A percentile compares a stretch with the other conserved stretches of the same genome.
phyloP scores from a whole-genome alignment of 306 rosid genomes.

The Malus sieversii region DNA sequence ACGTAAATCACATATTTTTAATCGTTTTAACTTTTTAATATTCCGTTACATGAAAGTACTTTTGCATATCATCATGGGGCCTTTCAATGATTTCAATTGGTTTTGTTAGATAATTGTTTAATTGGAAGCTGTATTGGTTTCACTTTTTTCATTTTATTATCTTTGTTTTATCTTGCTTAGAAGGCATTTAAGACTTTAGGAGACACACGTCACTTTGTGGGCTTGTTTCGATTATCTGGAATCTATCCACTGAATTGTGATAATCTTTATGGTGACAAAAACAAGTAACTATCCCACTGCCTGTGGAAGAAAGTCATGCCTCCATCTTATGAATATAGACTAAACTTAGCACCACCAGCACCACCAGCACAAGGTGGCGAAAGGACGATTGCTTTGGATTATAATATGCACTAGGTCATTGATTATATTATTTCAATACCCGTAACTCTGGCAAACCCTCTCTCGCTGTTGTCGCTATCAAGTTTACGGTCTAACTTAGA shows the following conservation, averaged over 20 bases:
- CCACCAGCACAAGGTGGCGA: no score
- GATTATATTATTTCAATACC: not conserved
- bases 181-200: constrained; percentile 12
- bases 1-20: accelerated
- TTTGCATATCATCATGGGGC: no score
- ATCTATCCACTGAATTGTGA: not conserved
- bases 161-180: not conserved
- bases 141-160: not conserved
- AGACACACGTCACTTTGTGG: constrained; percentile 5
- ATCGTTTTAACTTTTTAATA: no score
- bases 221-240: not conserved
- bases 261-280: constrained; percentile 10
- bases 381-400: not conserved
- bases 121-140: not conserved
- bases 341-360: no score
- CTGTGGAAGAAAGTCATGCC: not conserved
- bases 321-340: not conserved
- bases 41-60: accelerated
- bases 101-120: not conserved
- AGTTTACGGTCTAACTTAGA: no score
- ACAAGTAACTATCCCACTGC: constrained; percentile 19
- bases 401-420: not conserved
- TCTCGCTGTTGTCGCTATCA: no score
- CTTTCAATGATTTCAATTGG: not conserved
- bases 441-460: no score